phyloP scores from a whole-genome alignment of 352 stramenopile species.

The Phytophthora litchii region DNA sequence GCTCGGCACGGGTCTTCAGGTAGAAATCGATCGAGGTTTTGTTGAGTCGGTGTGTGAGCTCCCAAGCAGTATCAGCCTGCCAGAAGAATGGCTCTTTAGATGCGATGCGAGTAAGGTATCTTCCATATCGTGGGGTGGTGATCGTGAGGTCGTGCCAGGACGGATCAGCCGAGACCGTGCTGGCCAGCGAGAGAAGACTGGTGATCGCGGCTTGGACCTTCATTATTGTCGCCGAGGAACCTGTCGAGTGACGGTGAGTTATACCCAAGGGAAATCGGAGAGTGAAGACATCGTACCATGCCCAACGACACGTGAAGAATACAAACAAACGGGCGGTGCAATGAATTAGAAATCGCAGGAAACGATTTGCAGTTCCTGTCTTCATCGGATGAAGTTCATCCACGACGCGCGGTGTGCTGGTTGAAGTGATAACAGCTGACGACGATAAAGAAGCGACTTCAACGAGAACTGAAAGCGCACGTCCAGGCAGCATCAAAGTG shows the following conservation, averaged over 20 bases:
- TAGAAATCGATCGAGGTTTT: slow-evolving; percentile 40
- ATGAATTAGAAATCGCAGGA: background rate
- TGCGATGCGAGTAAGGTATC: slow-evolving; percentile 24
- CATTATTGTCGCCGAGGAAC: slow-evolving; percentile 4
- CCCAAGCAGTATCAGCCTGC: slow-evolving; percentile 34
- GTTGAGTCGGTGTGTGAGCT: slow-evolving; percentile 33
- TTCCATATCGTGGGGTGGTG: slow-evolving; percentile 11
- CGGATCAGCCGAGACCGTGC: background rate
- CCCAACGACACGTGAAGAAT: too few relatives aligned
- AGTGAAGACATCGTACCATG: too few relatives aligned
- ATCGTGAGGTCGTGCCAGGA: slow-evolving; percentile 26
- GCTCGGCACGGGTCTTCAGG: slow-evolving; percentile 29
- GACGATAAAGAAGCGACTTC: slow-evolving; percentile 1
- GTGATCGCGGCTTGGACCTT: slow-evolving; percentile 11
- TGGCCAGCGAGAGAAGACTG: slow-evolving; percentile 6
- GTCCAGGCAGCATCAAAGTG: too few relatives aligned
- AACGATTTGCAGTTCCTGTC: slow-evolving; percentile 5
- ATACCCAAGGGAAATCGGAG: slow-evolving; percentile 2
- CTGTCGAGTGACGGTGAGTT: too few relatives aligned
- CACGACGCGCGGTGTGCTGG: background rate
- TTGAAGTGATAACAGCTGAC: slow-evolving; percentile 9
- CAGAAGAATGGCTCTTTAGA: slow-evolving; percentile 29
- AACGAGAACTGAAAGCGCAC: too few relatives aligned
- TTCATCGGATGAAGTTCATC: too few relatives aligned
- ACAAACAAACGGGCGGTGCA: background rate